phyloP scores from a whole-genome alignment of 768 basidiomycete species.

The Lactifluus echinatus region DNA sequence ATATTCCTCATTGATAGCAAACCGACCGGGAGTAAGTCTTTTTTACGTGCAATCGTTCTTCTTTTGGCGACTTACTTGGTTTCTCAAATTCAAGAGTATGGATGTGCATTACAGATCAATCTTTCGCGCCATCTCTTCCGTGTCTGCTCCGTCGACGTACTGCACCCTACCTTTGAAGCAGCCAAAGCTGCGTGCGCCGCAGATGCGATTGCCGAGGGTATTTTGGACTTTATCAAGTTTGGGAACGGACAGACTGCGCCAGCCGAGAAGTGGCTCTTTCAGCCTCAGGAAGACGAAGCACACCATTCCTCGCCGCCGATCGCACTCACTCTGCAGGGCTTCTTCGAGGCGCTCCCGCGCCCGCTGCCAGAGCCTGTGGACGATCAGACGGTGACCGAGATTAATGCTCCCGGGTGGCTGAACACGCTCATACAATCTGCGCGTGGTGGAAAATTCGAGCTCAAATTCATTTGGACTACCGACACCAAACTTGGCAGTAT shows the following conservation, averaged over 20 bases:
- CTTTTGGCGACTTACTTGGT: background rate
- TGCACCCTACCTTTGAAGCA: slow-evolving; percentile 31
- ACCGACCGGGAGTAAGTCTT: slow-evolving; percentile 32
- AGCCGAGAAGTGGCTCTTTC: slow-evolving; percentile 17
- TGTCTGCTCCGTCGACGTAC: slow-evolving; percentile 43
- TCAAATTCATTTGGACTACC: slow-evolving; percentile 38
- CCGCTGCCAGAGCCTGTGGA: slow-evolving; percentile 51
- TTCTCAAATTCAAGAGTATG: slow-evolving; percentile 30
- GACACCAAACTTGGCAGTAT: slow-evolving; percentile 38
- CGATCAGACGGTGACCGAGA: slow-evolving; percentile 37
- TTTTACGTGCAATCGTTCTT: background rate
- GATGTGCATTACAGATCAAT: slow-evolving; percentile 49
- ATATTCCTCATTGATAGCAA: slow-evolving; percentile 40
- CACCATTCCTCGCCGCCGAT: slow-evolving; percentile 8
- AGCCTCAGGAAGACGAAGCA: slow-evolving; percentile 11
- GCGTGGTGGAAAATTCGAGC: slow-evolving; percentile 38
- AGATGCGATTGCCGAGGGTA: slow-evolving; percentile 43
- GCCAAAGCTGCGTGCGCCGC: slow-evolving; percentile 50
- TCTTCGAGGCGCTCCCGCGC: slow-evolving; percentile 56
- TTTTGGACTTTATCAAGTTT: slow-evolving; percentile 49
- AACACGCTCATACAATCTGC: slow-evolving; percentile 43
- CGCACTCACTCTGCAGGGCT: slow-evolving; percentile 39
- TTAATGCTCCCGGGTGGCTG: slow-evolving; percentile 48
- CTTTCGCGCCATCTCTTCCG: slow-evolving; percentile 42
- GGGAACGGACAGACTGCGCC: slow-evolving; percentile 44